Percentiles rank a stretch among this genome's conserved stretches.
These are phyloP conservation scores for Cytospora piceae DNA, from an alignment of 2,329 filamentous ascomycete species.

Conservation along the genomic window DNA sequence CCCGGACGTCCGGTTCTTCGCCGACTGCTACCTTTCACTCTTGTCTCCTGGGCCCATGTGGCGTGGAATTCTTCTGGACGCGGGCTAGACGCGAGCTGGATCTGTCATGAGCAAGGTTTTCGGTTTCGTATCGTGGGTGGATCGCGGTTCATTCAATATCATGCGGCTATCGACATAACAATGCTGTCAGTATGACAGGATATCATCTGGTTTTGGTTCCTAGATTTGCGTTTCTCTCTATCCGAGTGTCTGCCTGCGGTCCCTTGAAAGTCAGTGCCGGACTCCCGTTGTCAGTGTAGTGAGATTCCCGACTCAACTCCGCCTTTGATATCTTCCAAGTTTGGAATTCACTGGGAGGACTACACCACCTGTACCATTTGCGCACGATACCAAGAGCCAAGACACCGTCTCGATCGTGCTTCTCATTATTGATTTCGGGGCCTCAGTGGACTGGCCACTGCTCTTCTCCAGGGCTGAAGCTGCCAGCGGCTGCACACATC, in stretches of 20 bases:
- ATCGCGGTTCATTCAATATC: background rate
- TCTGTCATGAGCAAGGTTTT: constrained; percentile 1
- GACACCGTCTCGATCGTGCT: background rate
- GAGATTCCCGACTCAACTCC: background rate
- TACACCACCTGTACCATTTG: background rate
- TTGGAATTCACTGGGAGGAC: background rate
- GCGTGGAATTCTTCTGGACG: background rate
- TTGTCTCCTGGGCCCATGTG: background rate
- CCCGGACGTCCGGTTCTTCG: constrained; percentile 20
- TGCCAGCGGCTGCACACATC: background rate
- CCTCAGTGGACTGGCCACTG: background rate
- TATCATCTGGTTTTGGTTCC: background rate
- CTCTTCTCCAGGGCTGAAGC: background rate
- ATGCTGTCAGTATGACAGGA: background rate
- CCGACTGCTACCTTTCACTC: background rate
- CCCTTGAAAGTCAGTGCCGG: background rate
- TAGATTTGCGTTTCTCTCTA: background rate
- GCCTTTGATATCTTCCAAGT: background rate
- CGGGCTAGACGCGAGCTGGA: background rate
- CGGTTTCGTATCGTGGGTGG: background rate
- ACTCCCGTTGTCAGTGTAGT: background rate
- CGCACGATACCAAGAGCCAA: background rate
- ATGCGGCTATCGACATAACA: background rate
- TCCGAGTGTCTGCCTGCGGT: background rate
- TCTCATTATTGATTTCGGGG: background rate